Base-by-base conservation (phyloP, 2,329 filamentous ascomycete species). In the Orbilia ellipsospora region DNA sequence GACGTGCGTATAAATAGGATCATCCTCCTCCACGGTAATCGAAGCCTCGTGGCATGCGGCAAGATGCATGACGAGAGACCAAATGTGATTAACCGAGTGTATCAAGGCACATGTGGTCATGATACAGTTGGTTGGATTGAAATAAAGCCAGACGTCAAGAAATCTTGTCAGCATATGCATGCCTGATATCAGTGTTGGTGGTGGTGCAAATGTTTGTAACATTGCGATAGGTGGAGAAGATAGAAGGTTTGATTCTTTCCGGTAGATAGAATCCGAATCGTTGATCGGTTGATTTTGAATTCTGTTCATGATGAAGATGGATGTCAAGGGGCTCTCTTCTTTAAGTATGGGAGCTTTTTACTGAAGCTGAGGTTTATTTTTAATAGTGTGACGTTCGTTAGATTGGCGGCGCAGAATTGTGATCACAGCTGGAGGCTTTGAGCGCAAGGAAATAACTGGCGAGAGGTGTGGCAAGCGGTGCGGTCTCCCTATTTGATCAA, bases 281-380 rank as follows among this genome's bases (percentile, higher is more conserved):
- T 68, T 74, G 45, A 31, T 45, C 13, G 57, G 51, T 28, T 63
- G 63, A 45, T 63, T 74, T 56, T 68, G 57, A 23, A 68, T 48
- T 18, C 63, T 26, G n/a, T 68, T 74, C 70, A 74, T 74, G 4
- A 13, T 63, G 50, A 31, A 23, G 28, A 12, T 20, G 2, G 20
- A 52, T 8, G 4, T 18, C 13, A 48, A 48, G 44, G 16, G 16
- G 8, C 8, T 36, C 31, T 10, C 8, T 36, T 10, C 31, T 36
- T 36, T 36, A 36, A 36, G 31, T 36, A 36, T 36, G 5, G 31
- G 6, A 36, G 10, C 7, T 36, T 7, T 36, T 36, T 7, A 36
- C 31, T 36, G 31, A 36, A 36, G 31, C 31, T 36, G 31, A 36
- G 5, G 2, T 36, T 36, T 36, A 1, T 10, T 36, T 36, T 36